phyloP scores from a whole-genome alignment of 176 grass and related monocot genomes.

The Oryza nivara region DNA sequence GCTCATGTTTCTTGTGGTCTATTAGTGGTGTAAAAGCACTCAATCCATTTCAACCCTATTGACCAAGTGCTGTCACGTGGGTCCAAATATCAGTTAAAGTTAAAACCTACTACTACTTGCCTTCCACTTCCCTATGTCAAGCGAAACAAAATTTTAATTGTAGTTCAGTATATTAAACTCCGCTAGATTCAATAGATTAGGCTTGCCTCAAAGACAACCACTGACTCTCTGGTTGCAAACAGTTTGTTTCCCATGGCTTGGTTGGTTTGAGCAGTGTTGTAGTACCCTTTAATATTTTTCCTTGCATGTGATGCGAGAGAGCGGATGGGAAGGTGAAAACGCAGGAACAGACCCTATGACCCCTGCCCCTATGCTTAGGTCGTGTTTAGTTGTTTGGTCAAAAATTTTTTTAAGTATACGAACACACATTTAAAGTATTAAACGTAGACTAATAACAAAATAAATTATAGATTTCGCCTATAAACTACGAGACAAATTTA shows the following conservation, averaged over 20 bases:
- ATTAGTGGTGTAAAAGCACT: not conserved
- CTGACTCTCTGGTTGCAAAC: slow-evolving; percentile 24
- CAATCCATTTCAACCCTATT: slow-evolving; percentile 38
- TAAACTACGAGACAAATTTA: too few relatives aligned
- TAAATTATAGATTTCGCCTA: too few relatives aligned
- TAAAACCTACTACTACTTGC: slow-evolving; percentile 6
- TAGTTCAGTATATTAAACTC: not conserved
- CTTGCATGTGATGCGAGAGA: slow-evolving; percentile 39
- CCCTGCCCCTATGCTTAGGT: not conserved
- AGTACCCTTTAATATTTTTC: slow-evolving; percentile 42
- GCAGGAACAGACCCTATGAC: not conserved
- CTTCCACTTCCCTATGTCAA: not conserved
- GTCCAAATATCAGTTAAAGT: slow-evolving; percentile 38
- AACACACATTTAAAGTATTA: too few relatives aligned
- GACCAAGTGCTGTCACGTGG: slow-evolving; percentile 28
- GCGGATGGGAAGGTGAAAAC: not conserved
- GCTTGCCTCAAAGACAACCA: slow-evolving; percentile 21
- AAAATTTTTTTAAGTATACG: too few relatives aligned
- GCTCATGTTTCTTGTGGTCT: not conserved
- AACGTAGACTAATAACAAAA: too few relatives aligned
- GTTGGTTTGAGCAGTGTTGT: slow-evolving; percentile 31
- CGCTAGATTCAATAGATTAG: not conserved
- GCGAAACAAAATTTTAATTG: not conserved
- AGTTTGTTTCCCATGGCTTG: slow-evolving; percentile 25
- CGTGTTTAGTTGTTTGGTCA: too few relatives aligned